Base-by-base conservation (phyloP, 805 yeast genomes). In the Spathaspora sp. region DNA sequence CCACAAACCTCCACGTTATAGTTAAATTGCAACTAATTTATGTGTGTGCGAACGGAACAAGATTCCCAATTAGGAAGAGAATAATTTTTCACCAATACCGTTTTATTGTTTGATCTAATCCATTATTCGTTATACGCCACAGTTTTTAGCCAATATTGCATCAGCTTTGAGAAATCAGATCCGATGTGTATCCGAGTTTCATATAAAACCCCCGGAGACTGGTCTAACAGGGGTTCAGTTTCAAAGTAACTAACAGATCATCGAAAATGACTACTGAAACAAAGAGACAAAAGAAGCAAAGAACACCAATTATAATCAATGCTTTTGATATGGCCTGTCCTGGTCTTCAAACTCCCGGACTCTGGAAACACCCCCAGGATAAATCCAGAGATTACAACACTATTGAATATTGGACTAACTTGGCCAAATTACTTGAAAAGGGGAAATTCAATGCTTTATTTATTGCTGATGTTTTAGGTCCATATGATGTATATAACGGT, bases 401-500 rank as follows among this genome's bases (percentile, higher is more conserved):
- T 2, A 48, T 59, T n/a, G 60, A 55, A 11, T 60, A 62, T 57
- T 73, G 77, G 77, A 61, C 65, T n/a, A 60, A 70, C 31, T 52
- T 73, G 5, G 77, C 77, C 5, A 68, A 70, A 49, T 45, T 69
- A n/a, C 63, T 72, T 17, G 77, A 73, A 50, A 61, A 64, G 45
- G 77, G 76, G 12, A 73, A 71, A 56, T 57, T 73, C 54, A 73
- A 72, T 54, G 69, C 70, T 17, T 53, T 73, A 8, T 73, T 73
- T 55, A 63, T 73, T 49, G 78, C 77, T 46, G 78, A 73, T 56
- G 69, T 70, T 10, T 59, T 73, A 32, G 76, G 74, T 9, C 64
- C 68, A 9, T 72, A 70, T 50, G 77, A 74, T 51, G 75, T 70
- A 18, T 72, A 69, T 53, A 65, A 73, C 48, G 79, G 79, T 5